Conservation (phyloP, 805 yeast genomes). For the Myxozyma monticola region DNA sequence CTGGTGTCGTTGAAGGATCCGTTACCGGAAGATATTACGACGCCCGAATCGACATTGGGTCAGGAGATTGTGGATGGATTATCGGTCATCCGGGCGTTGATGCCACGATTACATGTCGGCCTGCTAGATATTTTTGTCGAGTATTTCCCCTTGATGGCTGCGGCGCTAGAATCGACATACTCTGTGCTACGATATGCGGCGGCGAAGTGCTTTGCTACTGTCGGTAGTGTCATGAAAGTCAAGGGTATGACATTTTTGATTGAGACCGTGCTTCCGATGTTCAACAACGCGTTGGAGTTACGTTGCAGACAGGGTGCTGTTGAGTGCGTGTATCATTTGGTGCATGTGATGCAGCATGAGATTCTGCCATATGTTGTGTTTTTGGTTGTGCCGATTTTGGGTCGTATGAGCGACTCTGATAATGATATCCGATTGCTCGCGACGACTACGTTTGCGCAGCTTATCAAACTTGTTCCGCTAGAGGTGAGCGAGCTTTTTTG, state of each 20-base stretch:
- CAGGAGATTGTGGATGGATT: constrained; percentile 83
- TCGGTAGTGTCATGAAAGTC: constrained; percentile 69
- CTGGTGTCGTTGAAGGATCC: constrained; percentile 44
- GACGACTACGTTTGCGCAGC: constrained; percentile 94
- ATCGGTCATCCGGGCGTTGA: constrained; percentile 74
- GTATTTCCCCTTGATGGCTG: constrained; percentile 53
- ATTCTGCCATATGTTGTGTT: constrained; percentile 94
- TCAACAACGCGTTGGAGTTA: constrained; percentile 70
- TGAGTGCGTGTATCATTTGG: constrained; percentile 84
- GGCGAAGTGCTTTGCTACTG: constrained; percentile 81
- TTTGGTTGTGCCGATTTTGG: constrained; percentile 91
- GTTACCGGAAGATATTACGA: constrained; percentile 38
- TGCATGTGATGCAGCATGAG: constrained; percentile 79
- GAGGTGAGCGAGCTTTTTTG: constrained; percentile 47
- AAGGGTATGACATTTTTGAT: constrained; percentile 76
- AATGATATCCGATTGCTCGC: constrained; percentile 85
- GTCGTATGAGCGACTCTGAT: constrained; percentile 96
- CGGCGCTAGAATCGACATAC: constrained; percentile 62
- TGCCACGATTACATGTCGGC: constrained; percentile 56
- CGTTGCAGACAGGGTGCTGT: constrained; percentile 88
- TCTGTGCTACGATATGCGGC: constrained; percentile 88
- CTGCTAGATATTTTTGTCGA: constrained; percentile 53
- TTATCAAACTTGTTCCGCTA: constrained; percentile 90
- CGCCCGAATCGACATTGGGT: constrained; percentile 53
- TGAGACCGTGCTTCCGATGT: constrained; percentile 72